Conservation (phyloP, 768 basidiomycete genomes). For the Leccinum broughii region DNA sequence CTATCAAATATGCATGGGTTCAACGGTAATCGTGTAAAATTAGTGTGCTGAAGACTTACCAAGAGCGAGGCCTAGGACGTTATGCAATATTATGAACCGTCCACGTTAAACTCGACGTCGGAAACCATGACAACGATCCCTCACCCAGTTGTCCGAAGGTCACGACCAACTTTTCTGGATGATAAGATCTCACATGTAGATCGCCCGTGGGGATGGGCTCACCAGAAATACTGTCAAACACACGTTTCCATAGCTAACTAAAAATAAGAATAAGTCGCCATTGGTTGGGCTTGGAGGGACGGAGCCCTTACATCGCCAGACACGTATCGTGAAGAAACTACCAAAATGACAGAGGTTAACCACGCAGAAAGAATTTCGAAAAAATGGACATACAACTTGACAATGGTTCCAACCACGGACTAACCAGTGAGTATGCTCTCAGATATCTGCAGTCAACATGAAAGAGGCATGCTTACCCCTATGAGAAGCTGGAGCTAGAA, state of each 20-base stretch:
- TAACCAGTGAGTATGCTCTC: conserved; percentile 20
- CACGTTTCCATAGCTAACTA: conserved; percentile 58
- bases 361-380: not conserved
- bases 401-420: conserved; percentile 56
- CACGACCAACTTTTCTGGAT: conserved; percentile 41
- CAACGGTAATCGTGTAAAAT: not conserved
- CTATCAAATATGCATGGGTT: conserved; percentile 28
- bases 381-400: conserved; percentile 47
- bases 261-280: not conserved
- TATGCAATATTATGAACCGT: conserved; percentile 5
- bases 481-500: conserved; percentile 45
- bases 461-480: conserved; percentile 33
- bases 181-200: not conserved
- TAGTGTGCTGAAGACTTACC: conserved; percentile 30
- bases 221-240: conserved; percentile 48
- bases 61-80: conserved; percentile 37
- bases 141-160: conserved; percentile 52
- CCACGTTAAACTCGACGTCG: not conserved
- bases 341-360: not conserved
- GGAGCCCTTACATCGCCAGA: conserved; percentile 55
- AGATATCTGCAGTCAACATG: conserved; percentile 1
- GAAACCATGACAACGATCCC: conserved; percentile 9
- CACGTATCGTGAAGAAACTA: conserved; percentile 59
- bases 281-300: not conserved
- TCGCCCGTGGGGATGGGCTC: conserved; percentile 17